A percentile compares a stretch with the other conserved stretches of the same genome.
Evolutionary conservation across 306 rosid genomes (phyloP).

Genomic region (Comarum palustre): DNA sequence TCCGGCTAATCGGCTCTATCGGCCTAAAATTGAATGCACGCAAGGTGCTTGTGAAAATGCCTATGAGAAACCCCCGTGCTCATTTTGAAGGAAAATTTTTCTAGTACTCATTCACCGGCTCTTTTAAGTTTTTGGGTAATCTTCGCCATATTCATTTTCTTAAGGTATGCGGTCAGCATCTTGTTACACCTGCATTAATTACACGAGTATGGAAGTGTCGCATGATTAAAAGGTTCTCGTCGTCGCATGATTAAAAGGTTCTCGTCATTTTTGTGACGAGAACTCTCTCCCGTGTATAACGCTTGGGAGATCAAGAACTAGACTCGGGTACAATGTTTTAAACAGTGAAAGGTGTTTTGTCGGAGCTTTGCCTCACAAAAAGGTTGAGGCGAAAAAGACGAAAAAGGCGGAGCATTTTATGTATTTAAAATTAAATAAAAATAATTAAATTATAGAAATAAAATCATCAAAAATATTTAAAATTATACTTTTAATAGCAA

Average conservation of each 20-base stretch:
- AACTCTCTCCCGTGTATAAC: background rate
- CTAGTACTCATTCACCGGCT: background rate
- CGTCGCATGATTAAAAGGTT: background rate
- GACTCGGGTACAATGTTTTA: background rate
- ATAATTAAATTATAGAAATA: too few relatives aligned
- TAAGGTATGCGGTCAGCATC: background rate
- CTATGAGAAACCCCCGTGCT: background rate
- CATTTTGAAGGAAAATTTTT: background rate
- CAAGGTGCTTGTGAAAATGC: background rate
- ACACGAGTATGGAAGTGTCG: background rate
- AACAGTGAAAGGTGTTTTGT: too few relatives aligned
- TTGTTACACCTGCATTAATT: background rate
- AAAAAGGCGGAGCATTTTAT: too few relatives aligned
- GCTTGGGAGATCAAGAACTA: background rate
- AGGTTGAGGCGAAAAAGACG: too few relatives aligned
- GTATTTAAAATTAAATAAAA: too few relatives aligned
- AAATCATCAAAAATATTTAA: too few relatives aligned
- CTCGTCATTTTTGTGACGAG: background rate
- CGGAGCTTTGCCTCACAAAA: too few relatives aligned
- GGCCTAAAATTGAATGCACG: conserved; percentile 7
- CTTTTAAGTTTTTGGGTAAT: background rate
- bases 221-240: background rate
- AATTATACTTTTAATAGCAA: too few relatives aligned
- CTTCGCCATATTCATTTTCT: background rate
- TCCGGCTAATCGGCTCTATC: background rate